These are phyloP conservation scores for Globisporangium mamillatum DNA, from an alignment of 352 stramenopile genomes.

Conservation along the genomic window DNA sequence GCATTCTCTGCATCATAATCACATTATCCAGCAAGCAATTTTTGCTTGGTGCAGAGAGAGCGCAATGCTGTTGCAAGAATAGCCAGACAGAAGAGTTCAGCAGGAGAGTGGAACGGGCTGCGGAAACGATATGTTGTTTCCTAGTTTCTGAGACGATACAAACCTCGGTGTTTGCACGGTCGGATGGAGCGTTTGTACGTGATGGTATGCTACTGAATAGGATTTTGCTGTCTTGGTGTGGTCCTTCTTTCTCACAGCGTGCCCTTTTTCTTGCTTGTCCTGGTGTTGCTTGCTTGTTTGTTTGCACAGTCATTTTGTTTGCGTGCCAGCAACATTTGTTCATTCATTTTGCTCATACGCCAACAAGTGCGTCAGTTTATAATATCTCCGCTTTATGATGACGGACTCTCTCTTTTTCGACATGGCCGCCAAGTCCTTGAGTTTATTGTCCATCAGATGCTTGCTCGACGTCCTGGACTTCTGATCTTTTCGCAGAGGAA, in stretches of 20 bases:
- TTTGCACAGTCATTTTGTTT: slow-evolving; percentile 7
- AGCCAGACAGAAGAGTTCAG: slow-evolving; percentile 2
- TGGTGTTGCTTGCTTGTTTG: slow-evolving; percentile 3
- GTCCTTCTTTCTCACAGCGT: neutral
- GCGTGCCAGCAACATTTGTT: neutral
- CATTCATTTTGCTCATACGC: neutral
- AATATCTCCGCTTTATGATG: neutral
- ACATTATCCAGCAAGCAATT: neutral
- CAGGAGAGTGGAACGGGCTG: neutral
- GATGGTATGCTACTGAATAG: neutral
- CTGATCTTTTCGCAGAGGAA: neutral
- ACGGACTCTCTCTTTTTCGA: neutral
- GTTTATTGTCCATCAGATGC: neutral
- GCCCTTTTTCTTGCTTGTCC: slow-evolving; percentile 4
- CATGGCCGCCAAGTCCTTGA: neutral
- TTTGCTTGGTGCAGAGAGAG: slow-evolving; percentile 1
- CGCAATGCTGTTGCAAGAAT: neutral
- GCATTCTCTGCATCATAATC: neutral
- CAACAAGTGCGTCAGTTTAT: neutral
- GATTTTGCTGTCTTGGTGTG: neutral
- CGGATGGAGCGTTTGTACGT: neutral
- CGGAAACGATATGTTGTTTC: neutral
- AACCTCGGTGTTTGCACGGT: neutral
- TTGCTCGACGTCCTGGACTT: neutral
- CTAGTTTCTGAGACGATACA: slow-evolving; percentile 1